Base-by-base conservation (phyloP, 2,329 filamentous ascomycete species). In the Aphanocladium album region DNA sequence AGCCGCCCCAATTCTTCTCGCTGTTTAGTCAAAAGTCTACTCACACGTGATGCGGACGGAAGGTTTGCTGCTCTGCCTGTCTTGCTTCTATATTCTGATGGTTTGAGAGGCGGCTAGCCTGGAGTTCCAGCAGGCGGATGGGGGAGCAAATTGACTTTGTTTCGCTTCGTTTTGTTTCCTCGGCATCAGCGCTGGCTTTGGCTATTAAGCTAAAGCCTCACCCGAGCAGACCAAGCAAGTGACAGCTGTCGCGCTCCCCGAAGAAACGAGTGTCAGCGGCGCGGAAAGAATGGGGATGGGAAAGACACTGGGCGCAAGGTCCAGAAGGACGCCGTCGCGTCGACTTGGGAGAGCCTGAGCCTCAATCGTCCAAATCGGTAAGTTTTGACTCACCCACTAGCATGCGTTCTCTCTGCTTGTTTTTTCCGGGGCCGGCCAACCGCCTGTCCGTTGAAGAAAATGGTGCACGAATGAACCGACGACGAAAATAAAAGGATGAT, bases 1-100 rank as follows among this genome's bases (percentile, higher is more conserved):
- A 23, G 46, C 56, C 16, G 55, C 62, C 56, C 56, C 56, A 52
- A 59, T 59, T 60, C 58, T 51, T 54, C 50, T 51, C 46, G 19
- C 39, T 56, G 37, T 53, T 55, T 57, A 33, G 43, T 23, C 23
- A 43, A 46, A 52, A 27, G 35, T 49, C 16, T 52, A 43, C 46
- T 45, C 56, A 59, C 56, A 59, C 56, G 56, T 52, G 56, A 59
- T 52, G 47, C 14, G 37, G 37, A 17, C 56, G 37, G 30, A 52
- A 59, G 56, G 47, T 59, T 52, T 52, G 55, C 19, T 57, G 33
- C 33, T 57, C 30, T 50, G 55, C 46, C 35, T 46, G 55, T 41
- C 55, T 41, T 45, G n/a, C 37, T 52, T 51, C 41, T 54, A 54
- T 54, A 54, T 58, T 52, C 37, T 27, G 14, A 23, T 59, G 43